These are phyloP conservation scores for Xylariaceae sp. DNA, from an alignment of 2,329 filamentous ascomycete genomes.

Conservation along the genomic window DNA sequence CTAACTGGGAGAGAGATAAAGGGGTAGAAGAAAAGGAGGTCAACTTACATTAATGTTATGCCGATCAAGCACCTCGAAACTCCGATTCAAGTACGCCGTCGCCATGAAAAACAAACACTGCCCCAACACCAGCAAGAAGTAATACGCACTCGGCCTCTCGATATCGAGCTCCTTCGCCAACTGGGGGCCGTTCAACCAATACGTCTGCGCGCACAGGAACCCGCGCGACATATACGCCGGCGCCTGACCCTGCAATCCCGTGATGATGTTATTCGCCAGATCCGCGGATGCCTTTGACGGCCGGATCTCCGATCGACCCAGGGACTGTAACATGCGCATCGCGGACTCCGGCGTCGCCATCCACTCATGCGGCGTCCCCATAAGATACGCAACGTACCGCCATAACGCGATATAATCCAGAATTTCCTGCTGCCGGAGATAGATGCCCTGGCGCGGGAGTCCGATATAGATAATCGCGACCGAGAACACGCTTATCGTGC, in stretches of 20 bases:
- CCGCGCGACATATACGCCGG: constrained; percentile 60
- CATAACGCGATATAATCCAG: constrained; percentile 69
- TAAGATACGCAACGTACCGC: constrained; percentile 66
- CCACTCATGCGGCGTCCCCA: constrained; percentile 61
- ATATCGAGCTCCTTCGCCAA: constrained; percentile 57
- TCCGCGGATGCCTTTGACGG: constrained; percentile 58
- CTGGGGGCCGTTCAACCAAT: constrained; percentile 64
- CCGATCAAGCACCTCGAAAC: constrained; percentile 36
- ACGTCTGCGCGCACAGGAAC: constrained; percentile 62
- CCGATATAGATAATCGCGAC: constrained; percentile 59
- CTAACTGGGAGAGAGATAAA: not conserved
- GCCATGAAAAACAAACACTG: constrained; percentile 63
- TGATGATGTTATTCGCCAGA: constrained; percentile 71
- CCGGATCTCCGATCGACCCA: constrained; percentile 60
- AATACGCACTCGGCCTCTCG: constrained; percentile 50
- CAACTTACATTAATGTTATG: constrained; percentile 46
- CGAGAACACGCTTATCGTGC: constrained; percentile 66
- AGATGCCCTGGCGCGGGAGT: constrained; percentile 68
- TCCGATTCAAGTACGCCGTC: constrained; percentile 43
- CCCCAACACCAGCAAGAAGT: constrained; percentile 54
- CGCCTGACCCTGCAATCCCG: constrained; percentile 58
- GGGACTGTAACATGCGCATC: constrained; percentile 60
- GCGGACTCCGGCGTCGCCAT: constrained; percentile 53
- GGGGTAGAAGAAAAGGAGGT: not conserved
- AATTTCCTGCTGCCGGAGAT: constrained; percentile 55